Base-by-base conservation (phyloP, 441 rosid genomes). In the Populus hybrid region DNA sequence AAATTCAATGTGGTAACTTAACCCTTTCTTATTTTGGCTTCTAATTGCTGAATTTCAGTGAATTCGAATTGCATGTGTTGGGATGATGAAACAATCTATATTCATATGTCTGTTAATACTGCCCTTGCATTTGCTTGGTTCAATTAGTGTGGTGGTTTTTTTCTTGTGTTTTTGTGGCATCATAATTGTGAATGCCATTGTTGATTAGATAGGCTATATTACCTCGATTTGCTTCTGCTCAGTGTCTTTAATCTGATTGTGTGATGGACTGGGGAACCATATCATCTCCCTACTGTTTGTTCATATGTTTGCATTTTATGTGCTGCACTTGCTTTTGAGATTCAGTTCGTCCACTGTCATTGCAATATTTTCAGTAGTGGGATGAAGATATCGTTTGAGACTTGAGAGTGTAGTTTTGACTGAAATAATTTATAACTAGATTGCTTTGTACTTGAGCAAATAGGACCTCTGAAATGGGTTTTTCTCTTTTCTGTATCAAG, bases 1-100 rank as follows among this genome's bases (percentile, higher is more conserved):
- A 80, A 57, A 81, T 84, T 80, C 40, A 76, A 71, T 72, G 64
- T 30, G 78, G 57, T 63, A 57, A 59, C 71, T 59, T 69, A 53
- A 75, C 64, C 38, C n/a, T 34, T 69, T 36, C 46, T 50, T 78
- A 46, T 76, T 70, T 65, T 20, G 69, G 74, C 73, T 75, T 74
- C 77, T 74, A 70, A 64, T 77, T 76, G 61, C 21, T 65, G 16
- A 40, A 67, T 30, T n/a, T 36, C 28, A 34, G 11, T 21, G 23
- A 46, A 59, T 70, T 59, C 36, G 42, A 32, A 36, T 80, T 26
- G 69, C 71, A 63, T 70, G 78, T 3, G 9, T 20, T 24, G n/a
- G 46, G 35, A 40, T 42, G n/a, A 61, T 30, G 32, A 3, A 30
- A 69, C 23, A 68, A 30, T 30, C 28, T 42, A 1, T 34, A n/a